A percentile compares a stretch with the other conserved stretches of the same genome.
Conservation (phyloP, 2,329 filamentous ascomycete species). For the Orbilia oligospora region DNA sequence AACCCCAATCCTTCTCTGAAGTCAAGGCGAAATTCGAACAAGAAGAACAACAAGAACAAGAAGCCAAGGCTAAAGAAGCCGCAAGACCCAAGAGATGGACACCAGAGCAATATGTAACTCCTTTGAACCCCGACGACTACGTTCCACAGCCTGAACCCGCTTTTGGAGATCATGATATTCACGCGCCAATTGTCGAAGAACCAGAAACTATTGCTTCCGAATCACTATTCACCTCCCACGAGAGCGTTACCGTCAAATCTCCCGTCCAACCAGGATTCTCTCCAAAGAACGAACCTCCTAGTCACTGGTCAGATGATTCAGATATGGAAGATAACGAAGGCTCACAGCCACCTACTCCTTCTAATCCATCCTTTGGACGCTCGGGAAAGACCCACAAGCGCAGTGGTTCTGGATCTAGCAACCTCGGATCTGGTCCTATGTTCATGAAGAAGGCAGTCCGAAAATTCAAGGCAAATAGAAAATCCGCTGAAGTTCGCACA, state of each 20-base stretch:
- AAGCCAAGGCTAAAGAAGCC: background rate
- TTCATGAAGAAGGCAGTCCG: slow-evolving; percentile 54
- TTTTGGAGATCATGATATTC: background rate
- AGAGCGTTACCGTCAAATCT: slow-evolving; percentile 2
- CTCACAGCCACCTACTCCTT: slow-evolving; percentile 33
- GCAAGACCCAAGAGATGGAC: background rate
- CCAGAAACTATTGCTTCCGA: slow-evolving; percentile 9
- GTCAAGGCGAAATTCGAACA: background rate
- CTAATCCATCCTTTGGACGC: slow-evolving; percentile 15
- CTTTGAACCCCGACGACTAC: background rate
- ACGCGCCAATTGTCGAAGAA: slow-evolving; percentile 39
- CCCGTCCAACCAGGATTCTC: slow-evolving; percentile 17
- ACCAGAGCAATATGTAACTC: background rate
- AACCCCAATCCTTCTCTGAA: slow-evolving; percentile 14
- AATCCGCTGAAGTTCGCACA: slow-evolving; percentile 31
- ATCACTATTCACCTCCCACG: background rate
- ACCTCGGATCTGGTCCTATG: slow-evolving; percentile 52
- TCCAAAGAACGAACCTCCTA: slow-evolving; percentile 35
- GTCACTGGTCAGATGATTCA: slow-evolving; percentile 55
- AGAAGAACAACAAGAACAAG: background rate
- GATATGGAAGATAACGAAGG: slow-evolving; percentile 16
- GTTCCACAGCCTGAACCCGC: background rate
- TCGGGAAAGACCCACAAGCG: slow-evolving; percentile 42
- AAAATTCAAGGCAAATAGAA: slow-evolving; percentile 40
- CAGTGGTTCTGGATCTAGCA: slow-evolving; percentile 47